Base-by-base conservation (phyloP, 225 moss, liverwort and hornwort genomes). In the Thuidium tamariscinum region DNA sequence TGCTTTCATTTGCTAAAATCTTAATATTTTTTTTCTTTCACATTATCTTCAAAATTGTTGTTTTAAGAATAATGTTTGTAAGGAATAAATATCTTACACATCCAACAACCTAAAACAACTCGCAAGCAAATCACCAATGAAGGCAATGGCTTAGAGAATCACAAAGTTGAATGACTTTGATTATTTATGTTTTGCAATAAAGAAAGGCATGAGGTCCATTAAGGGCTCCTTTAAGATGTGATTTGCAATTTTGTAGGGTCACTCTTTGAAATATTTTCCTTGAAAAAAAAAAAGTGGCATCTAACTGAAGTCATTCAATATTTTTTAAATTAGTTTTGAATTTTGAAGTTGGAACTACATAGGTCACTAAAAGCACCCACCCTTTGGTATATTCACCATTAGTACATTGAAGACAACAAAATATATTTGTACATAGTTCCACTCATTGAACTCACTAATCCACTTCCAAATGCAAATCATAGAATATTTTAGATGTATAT, bases 131-230 rank as follows among this genome's bases (percentile, higher is more conserved):
- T 5, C 10, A 14, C 2, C 0, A 0, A 2, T 6, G 10, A 73
- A 2, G 4, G 1, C 6, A 0, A 15, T 0, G 9, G 42, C 2
- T 7, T 4, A 30, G 7, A 2, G 4, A 48, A 32, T 30, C 0
- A 73, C 1, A 7, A 48, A 32, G 20, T 48, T 73, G 20, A 32
- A 48, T 48, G 12, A 73, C 19, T 51, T 73, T 73, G 12, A 19
- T 32, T 32, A 48, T 48, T 48, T 0, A 30, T 0, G 0, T 18
- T 30, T 73, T 30, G 4, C 11, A 73, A 48, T 30, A 30, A 11
- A 0, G 1, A 2, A 29, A 44, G 17, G 17, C 10, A 29, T 2
- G 19, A 48, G 16, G 19, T 73, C 11, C 2, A 72, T 48, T 3
- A 18, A 16, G 9, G 2, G 0, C 4, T 4, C 18, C 12, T 30